Evolutionary conservation across 768 basidiomycete genomes (phyloP), one percentile per base, ranked within the genome.

Genomic region (Termitomyces titanicus): DNA sequence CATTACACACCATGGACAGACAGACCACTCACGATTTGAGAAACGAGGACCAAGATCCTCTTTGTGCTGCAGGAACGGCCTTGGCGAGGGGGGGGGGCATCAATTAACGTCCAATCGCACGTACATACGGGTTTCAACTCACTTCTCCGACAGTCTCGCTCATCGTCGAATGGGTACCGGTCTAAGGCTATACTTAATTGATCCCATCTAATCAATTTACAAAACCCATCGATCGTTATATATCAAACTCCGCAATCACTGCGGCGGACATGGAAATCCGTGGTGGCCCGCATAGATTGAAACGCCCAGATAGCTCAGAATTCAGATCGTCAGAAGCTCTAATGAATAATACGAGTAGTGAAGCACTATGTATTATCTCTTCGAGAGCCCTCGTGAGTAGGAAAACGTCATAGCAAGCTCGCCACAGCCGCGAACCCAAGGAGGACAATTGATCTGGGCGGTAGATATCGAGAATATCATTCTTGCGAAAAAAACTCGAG

Each of bases 1-100:
- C 12, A 18, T 5, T 13, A 18, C 4, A 15, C 15, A 39, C 4
- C 5, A 3, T 5, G 38, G 4, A 39, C 38, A 44, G 37, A 29
- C 9, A 29, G 29, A 29, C 29, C 29, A 79, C 86, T 50, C 64
- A 93, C 92, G 88, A 85, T 80, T 96, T 97, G 67, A 97, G 76
- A 72, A 97, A 96, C 2, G 86, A 85, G 0, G 88, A 80, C 94
- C 94, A 97, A 72, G 86, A 90, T 64, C 86, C 75, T 64, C 92
- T 84, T 72, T 96, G 94, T 46, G 88, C 78, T 57, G 80, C 80
- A 38, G 93, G 93, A 47, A 96, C 91, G 59, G 86, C 89, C 77
- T 80, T 68, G 61, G 60, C 57, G 51, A 47, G 55, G 47, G 58
- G 18, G 53, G 49, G 33, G 2, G n/a, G 13, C 15, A 1, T 31